Evolutionary conservation across 176 grass and related monocot genomes (phyloP), one percentile per base, ranked within the genome.

Genomic region (Thinopyrum elongatum): DNA sequence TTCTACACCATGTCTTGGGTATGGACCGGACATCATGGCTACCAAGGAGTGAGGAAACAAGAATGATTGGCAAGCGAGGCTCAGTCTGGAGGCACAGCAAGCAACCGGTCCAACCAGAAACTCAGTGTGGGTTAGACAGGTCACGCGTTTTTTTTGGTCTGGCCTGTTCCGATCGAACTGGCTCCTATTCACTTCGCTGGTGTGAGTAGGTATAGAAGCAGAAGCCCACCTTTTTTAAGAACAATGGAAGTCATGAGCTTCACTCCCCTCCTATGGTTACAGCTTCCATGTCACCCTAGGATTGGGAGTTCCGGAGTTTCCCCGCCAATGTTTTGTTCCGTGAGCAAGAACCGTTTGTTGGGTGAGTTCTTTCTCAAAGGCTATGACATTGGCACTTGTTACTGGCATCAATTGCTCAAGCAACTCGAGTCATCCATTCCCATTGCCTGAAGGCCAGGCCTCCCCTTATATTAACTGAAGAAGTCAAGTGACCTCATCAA

Each of bases 51-150:
- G 13, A 74, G 39, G 23, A 27, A 74, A 74, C 38, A 74, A 15
- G 39, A 74, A 46, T 46, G 38, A 23, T 42, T 46, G 12, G 38
- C 6, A 44, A 46, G 39, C 22, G 16, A 74, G 41, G 71, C 41
- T 49, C 70, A 46, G 39, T 73, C 26, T 23, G 42, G 70, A 73
- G 38, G 70, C n/a, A 73, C 38, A 46, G 38, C 13, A 6, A 39
- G 38, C 12, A 73, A 73, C 70, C 39, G n/a, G 70, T 73, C n/a
- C 42, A 44, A 44, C 70, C 38, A 73, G n/a, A 49, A 71, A 72
- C 35, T 26, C 22, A 15, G 42, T 44, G 70, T 73, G 2, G n/a
- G 38, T 44, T 73, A 72, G 69, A 73, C 38, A 44, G 38, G 38
- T 73, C 36, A 15, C 14, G 16, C 6, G 22, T 44, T 73, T 44